Conservation (phyloP, 495 filamentous ascomycete species). For the Trichoderma gamsii region DNA sequence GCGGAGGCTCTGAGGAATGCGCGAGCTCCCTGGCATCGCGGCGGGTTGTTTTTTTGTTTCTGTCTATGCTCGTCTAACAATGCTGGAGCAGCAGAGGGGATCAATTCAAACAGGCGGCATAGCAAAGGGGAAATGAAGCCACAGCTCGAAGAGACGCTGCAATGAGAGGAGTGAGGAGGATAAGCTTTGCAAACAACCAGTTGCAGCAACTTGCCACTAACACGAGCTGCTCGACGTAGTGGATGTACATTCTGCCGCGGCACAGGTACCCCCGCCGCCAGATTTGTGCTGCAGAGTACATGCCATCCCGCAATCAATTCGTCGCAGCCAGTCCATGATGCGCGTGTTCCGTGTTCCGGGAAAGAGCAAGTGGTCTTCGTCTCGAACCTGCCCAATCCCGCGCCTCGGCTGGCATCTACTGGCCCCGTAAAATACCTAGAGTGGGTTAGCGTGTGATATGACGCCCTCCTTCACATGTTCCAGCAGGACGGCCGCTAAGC, state of each 20-base stretch:
- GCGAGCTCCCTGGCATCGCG: slow-evolving; percentile 56
- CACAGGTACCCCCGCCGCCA: slow-evolving; percentile 1
- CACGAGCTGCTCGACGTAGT: neutral
- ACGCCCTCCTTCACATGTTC: neutral
- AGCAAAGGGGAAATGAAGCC: neutral
- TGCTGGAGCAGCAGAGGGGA: neutral
- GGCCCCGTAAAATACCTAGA: neutral
- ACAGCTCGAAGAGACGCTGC: neutral
- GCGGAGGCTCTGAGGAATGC: slow-evolving; percentile 61
- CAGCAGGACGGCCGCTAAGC: neutral
- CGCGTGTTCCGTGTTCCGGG: neutral
- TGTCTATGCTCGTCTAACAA: neutral
- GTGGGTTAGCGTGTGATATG: neutral
- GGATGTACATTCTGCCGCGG: neutral
- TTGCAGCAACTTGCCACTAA: slow-evolving; percentile 10
- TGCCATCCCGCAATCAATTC: neutral
- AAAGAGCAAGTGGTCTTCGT: neutral
- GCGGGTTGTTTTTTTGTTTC: neutral
- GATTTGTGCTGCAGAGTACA: neutral
- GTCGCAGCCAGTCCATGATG: neutral
- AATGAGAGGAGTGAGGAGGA: neutral
- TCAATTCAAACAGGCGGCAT: slow-evolving; percentile 5
- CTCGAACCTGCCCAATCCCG: neutral
- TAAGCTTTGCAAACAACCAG: neutral
- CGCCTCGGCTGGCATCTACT: neutral